phyloP scores from a whole-genome alignment of 1,284 basidiomycete species.

The Caloboletus inedulis region DNA sequence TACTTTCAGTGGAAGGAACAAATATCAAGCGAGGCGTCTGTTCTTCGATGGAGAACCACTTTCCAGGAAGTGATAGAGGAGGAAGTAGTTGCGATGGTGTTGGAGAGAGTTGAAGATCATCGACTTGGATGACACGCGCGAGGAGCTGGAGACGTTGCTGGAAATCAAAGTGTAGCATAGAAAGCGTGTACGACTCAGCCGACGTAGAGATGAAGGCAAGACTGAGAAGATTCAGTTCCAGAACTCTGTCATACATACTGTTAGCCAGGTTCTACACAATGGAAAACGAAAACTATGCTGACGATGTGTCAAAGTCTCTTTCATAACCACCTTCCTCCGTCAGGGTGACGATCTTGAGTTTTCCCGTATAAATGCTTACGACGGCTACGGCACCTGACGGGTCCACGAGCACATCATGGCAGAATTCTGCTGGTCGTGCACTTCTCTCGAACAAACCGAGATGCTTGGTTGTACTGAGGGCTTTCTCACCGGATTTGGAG shows the following conservation, averaged over 20 bases:
- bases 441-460: conserved; percentile 54
- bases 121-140: conserved; percentile 52
- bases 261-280: conserved; percentile 9
- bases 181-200: conserved; percentile 51
- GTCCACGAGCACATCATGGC: conserved; percentile 60
- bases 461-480: conserved; percentile 41
- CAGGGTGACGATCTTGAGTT: conserved; percentile 59
- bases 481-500: conserved; percentile 34
- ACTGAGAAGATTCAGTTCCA: conserved; percentile 73
- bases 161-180: conserved; percentile 68
- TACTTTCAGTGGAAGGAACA: conserved; percentile 23
- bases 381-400: conserved; percentile 59
- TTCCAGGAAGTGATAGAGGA: conserved; percentile 41
- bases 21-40: conserved; percentile 27
- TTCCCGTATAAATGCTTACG: conserved; percentile 63
- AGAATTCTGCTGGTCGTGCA: conserved; percentile 62
- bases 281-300: conserved; percentile 30
- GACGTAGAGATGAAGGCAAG: conserved; percentile 58
- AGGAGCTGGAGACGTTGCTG: conserved; percentile 58
- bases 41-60: conserved; percentile 30
- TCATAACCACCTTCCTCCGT: conserved; percentile 47
- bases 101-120: conserved; percentile 52
- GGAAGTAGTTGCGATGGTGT: conserved; percentile 48
- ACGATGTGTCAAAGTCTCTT: conserved; percentile 66
- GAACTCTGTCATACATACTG: conserved; percentile 45